Conservation (phyloP, 495 filamentous ascomycete species). For the Talaromyces borbonicus region DNA sequence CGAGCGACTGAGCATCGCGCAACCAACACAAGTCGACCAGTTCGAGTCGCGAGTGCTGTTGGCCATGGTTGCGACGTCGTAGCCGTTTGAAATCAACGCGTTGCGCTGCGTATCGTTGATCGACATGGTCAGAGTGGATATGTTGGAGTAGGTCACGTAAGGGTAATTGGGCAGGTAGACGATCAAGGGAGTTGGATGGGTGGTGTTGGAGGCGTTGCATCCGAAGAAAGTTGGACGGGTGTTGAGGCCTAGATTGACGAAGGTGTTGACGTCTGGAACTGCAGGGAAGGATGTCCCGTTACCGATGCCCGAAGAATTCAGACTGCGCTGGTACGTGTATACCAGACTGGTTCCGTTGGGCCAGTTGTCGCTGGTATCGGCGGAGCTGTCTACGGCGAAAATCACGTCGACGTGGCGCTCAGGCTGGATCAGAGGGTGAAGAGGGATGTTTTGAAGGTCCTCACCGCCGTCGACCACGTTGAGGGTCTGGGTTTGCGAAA, state of each 20-base stretch:
- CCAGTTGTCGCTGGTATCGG: constrained; percentile 66
- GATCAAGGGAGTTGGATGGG: constrained; percentile 47
- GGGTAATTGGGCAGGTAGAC: constrained; percentile 81
- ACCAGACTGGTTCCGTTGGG: constrained; percentile 76
- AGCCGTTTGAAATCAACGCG: constrained; percentile 69
- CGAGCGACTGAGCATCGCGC: constrained; percentile 63
- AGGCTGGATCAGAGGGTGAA: constrained; percentile 75
- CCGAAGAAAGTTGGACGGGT: constrained; percentile 82
- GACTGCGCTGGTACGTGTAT: constrained; percentile 69
- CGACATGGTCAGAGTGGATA: constrained; percentile 53
- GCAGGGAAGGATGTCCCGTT: constrained; percentile 78
- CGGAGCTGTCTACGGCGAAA: constrained; percentile 79
- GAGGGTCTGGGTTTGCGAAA: constrained; percentile 41
- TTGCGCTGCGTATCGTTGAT: constrained; percentile 58
- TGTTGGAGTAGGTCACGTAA: constrained; percentile 60
- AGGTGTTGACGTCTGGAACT: constrained; percentile 71
- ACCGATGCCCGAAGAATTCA: constrained; percentile 40
- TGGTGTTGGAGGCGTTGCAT: constrained; percentile 56
- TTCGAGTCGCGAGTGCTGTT: constrained; percentile 59
- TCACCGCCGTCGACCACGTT: constrained; percentile 78
- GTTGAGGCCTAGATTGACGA: constrained; percentile 78
- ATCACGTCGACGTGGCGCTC: constrained; percentile 71
- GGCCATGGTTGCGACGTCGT: constrained; percentile 66
- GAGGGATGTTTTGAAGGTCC: constrained; percentile 79
- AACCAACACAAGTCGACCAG: constrained; percentile 74